Base-by-base conservation (phyloP, 352 stramenopile genomes). In the Globisporangium abappressorium region DNA sequence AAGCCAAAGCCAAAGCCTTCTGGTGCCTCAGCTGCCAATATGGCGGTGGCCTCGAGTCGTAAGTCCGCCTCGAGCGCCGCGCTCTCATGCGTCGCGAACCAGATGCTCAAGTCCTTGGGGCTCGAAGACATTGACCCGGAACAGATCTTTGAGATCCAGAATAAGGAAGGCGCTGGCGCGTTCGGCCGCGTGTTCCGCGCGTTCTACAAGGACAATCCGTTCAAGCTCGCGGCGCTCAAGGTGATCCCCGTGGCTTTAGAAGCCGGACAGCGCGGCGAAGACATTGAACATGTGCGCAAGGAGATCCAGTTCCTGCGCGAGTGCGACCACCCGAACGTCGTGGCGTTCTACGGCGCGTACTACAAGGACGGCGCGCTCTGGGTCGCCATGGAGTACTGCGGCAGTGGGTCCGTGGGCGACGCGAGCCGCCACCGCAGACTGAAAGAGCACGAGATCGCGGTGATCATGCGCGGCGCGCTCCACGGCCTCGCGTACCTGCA, bases 311-410 rank as follows among this genome's bases (percentile, higher is more conserved):
- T 90, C 62, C 66, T 91, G 43, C 81, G 85, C 22, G 82, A 89
- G 51, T 91, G 81, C 70, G 77, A 91, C 74, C 81, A 93, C 71
- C 76, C 80, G 43, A 91, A 93, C 57, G 85, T 93, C 61, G 83
- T 91, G 11, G 82, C 80, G n/a, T 91, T 93, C 66, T 84, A 83
- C 54, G 82, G 79, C 2, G 85, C 85, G 22, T 93, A 90, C 77
- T 93, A 91, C 75, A 90, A 91, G 65, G 85, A 96, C 65, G 80
- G 85, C 12, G 89, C 91, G 57, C 73, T 95, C 12, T 97, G 90
- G 85, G 81, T 97, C 22, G 86, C 90, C 1, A 97, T 97, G 91
- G 89, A 97, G 65, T 91, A 94, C 71, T 96, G 89, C 62, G 90
- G 79, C 14, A 88, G 91, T 22, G 91, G 91, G 2, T 95, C 85